These are phyloP conservation scores for Prunus armeniaca DNA, from an alignment of 306 rosid species.

Conservation along the genomic window DNA sequence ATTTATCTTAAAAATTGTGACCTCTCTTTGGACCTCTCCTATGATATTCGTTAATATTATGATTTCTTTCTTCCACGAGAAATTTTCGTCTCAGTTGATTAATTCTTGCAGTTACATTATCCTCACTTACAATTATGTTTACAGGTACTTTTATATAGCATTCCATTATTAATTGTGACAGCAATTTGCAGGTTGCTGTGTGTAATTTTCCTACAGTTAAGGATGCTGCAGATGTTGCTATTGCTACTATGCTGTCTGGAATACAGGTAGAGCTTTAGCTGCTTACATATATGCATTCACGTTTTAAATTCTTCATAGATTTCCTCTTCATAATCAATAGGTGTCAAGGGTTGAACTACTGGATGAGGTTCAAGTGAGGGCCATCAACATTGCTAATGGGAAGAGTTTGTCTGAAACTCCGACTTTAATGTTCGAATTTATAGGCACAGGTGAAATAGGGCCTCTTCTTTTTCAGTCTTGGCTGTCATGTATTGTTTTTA, in stretches of 20 bases:
- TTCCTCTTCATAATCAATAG: conserved; percentile 39
- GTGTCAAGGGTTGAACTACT: conserved; percentile 92
- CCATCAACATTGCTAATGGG: conserved; percentile 91
- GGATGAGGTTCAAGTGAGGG: conserved; percentile 94
- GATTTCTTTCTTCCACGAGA: neutral
- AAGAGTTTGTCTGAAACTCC: conserved; percentile 73
- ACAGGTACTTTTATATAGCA: neutral
- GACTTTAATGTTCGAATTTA: conserved; percentile 86
- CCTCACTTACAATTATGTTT: conserved; percentile 19
- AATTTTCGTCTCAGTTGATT: neutral
- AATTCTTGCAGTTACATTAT: neutral
- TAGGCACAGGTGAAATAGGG: conserved; percentile 79
- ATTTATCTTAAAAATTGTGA: neutral
- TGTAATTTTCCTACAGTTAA: conserved; percentile 90
- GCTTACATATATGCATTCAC: conserved; percentile 2
- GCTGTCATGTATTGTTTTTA: conserved; percentile 10
- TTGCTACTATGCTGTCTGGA: conserved; percentile 88
- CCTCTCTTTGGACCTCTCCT: neutral
- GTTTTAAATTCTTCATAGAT: conserved; percentile 6
- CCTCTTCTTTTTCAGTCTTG: conserved; percentile 7
- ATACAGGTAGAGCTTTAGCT: conserved; percentile 66
- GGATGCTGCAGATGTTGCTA: conserved; percentile 96
- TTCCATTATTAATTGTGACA: conserved; percentile 16
- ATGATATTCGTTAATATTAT: neutral
- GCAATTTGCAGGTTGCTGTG: conserved; percentile 79